Evolutionary conservation across 768 basidiomycete species (phyloP).

Genomic region (Sarcodon aspratus): DNA sequence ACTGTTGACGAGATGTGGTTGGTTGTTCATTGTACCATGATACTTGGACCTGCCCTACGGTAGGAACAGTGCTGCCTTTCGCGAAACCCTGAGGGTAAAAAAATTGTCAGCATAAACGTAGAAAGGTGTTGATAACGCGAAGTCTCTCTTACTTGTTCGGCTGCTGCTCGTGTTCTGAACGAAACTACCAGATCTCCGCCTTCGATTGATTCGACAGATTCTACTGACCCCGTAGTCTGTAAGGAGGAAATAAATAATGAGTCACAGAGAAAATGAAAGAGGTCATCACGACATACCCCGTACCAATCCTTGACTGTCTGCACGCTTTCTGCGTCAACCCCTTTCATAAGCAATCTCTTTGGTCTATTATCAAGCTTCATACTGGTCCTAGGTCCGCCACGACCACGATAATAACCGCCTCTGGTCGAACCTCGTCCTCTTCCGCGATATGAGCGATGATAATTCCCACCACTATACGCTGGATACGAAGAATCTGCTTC

Average conservation of each 20-base stretch:
- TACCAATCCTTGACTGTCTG: conserved; percentile 75
- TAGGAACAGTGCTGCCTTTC: conserved; percentile 58
- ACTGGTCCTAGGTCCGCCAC: conserved; percentile 59
- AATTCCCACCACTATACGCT: conserved; percentile 21
- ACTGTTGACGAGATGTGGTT: conserved; percentile 8
- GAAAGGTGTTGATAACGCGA: background rate
- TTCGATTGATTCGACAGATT: conserved; percentile 45
- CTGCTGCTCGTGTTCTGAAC: conserved; percentile 62
- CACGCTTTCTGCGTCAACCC: conserved; percentile 39
- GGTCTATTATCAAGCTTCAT: conserved; percentile 91
- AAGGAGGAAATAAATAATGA: conserved; percentile 5
- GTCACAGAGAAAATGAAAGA: background rate
- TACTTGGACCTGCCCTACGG: conserved; percentile 53
- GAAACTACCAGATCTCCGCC: conserved; percentile 49
- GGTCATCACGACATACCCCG: conserved; percentile 35
- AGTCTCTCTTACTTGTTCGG: conserved; percentile 53
- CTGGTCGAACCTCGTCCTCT: conserved; percentile 61
- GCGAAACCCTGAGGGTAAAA: conserved; percentile 42
- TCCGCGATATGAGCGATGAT: conserved; percentile 39
- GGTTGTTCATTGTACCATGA: conserved; percentile 45
- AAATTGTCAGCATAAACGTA: conserved; percentile 5
- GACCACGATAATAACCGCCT: conserved; percentile 49
- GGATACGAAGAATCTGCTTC: conserved; percentile 29
- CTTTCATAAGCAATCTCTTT: conserved; percentile 67
- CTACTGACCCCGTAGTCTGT: conserved; percentile 62